Base-by-base conservation (phyloP, 352 stramenopile genomes). In the Phytophthora megakarya region DNA sequence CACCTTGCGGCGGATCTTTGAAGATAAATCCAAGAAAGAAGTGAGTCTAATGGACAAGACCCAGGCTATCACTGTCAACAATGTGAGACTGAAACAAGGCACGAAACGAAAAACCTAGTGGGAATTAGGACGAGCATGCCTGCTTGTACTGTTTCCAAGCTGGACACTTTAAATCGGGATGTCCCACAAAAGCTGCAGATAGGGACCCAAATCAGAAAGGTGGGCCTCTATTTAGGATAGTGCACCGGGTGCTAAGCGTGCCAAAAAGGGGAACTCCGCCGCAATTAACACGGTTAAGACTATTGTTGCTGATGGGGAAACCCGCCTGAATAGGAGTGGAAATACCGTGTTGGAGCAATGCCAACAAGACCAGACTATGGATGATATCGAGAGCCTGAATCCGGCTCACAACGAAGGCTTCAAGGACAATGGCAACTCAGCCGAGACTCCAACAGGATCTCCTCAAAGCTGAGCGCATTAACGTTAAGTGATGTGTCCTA, bases 1-100 rank as follows among this genome's bases (percentile, higher is more conserved):
- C 3, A 19, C 38, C 1, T 37, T 65, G 7, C 37, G 46, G 19
- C 11, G 37, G 0, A 53, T 63, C 15, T 64, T 69, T 9, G 39
- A 28, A 2, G 40, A 63, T 1, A 70, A 70, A 21, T 61, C 49
- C 13, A 61, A 65, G 3, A 55, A 60, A 6, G 62, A 65, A 19
- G n/a, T 65, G 1, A 11, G 16, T 5, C 23, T 46, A 12, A 55
- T 52, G 23, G 45, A 55, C 10, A 59, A 59, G 21, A 25, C 1
- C 26, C 16, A 52, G n/a, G 1, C 13, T 2, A 26, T 65, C 3
- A 4, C 15, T 0, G 32, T 56, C 42, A 61, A 67, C 19, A 46
- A 46, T 21, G n/a, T 55, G 1, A 4, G 18, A 6, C 11, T 19
- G 0, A 45, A 67, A 21, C 7, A 33, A 15, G 44, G 35, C 21